Evolutionary conservation across 768 basidiomycete species (phyloP).

Genomic region (Tulasnella sp.): DNA sequence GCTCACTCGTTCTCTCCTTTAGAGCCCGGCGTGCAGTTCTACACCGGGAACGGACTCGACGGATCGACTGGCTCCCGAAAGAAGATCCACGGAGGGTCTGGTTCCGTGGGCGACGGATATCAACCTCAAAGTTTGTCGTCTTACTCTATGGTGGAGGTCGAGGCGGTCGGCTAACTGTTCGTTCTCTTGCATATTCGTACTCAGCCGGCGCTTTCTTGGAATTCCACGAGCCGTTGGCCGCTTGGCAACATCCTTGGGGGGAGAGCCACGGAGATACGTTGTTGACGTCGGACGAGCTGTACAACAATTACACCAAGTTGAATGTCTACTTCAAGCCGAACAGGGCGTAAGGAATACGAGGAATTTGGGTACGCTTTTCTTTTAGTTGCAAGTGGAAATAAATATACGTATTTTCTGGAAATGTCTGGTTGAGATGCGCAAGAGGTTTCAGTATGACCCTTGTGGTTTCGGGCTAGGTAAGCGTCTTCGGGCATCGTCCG

Average conservation of each 20-base stretch:
- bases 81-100: slow-evolving; percentile 67
- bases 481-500: no score
- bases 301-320: slow-evolving; percentile 41
- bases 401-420: background rate
- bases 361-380: background rate
- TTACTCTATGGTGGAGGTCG: background rate
- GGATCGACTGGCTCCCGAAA: slow-evolving; percentile 44
- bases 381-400: background rate
- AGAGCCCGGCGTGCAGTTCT: slow-evolving; percentile 71
- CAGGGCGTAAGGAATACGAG: background rate
- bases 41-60: slow-evolving; percentile 46
- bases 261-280: slow-evolving; percentile 42
- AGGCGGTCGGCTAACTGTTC: background rate
- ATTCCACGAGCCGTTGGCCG: slow-evolving; percentile 59
- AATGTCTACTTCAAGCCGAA: slow-evolving; percentile 7
- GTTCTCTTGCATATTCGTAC: background rate
- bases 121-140: slow-evolving; percentile 35
- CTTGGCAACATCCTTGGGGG: slow-evolving; percentile 39
- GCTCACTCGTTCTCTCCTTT: background rate
- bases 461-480: no score
- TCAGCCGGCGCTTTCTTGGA: slow-evolving; percentile 55
- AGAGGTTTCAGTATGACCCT: no score
- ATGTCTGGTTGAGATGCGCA: no score
- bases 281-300: slow-evolving; percentile 57
- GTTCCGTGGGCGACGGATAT: slow-evolving; percentile 44